Evolutionary conservation across 2,329 filamentous ascomycete genomes (phyloP).

Genomic region (Exutisphaerella laricina): DNA sequence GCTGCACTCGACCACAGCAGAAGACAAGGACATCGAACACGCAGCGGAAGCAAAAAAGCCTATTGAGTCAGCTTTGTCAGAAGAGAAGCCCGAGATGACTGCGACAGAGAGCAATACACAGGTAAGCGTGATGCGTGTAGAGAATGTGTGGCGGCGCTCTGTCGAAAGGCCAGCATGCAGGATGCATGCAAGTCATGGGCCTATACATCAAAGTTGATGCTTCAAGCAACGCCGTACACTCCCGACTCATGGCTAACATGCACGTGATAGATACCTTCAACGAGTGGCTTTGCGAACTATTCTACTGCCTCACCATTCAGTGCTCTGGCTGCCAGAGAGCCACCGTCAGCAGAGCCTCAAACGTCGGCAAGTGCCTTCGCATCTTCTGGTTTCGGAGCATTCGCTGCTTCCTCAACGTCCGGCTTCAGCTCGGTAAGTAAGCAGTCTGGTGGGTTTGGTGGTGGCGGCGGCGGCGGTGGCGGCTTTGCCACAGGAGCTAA

Average conservation of each 20-base stretch:
- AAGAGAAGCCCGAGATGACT: too few species aligned
- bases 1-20: slow-evolving; percentile 31
- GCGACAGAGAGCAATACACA: too few species aligned
- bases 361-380: slow-evolving; percentile 48
- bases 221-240: too few species aligned
- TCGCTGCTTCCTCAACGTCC: slow-evolving; percentile 36
- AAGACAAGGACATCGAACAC: slow-evolving; percentile 3
- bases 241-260: too few species aligned
- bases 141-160: too few species aligned
- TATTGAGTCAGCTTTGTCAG: slow-evolving; percentile 24
- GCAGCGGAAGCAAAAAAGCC: slow-evolving; percentile 13
- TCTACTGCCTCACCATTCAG: slow-evolving; percentile 46
- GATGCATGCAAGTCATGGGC: too few species aligned
- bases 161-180: too few species aligned
- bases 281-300: slow-evolving; percentile 42
- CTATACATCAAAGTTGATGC: too few species aligned
- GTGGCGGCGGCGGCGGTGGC: slow-evolving; percentile 27
- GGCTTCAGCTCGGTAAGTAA: slow-evolving; percentile 35
- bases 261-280: slow-evolving; percentile 17
- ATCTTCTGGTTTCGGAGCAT: slow-evolving; percentile 42
- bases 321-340: slow-evolving; percentile 36
- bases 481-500: slow-evolving; percentile 27
- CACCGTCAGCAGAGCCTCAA: slow-evolving; percentile 28
- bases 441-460: slow-evolving; percentile 28
- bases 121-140: too few species aligned